Conservation (phyloP, 305 asterid species). For the Fraxinus platypoda region DNA sequence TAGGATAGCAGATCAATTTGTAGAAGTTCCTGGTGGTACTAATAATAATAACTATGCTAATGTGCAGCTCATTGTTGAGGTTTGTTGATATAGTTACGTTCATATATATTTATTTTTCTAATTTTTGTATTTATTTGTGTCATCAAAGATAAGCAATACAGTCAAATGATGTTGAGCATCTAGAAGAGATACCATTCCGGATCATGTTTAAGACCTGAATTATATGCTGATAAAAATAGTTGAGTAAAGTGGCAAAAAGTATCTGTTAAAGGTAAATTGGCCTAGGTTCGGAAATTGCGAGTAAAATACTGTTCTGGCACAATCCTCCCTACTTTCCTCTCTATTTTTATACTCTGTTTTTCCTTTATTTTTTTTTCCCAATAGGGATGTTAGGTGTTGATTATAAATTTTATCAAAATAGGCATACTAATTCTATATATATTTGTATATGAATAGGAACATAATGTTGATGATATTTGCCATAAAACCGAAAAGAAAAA, state of each 20-base stretch:
- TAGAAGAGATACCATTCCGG: conserved; percentile 11
- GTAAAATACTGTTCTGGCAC: not conserved
- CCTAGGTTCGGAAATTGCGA: conserved; percentile 1
- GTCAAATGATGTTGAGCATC: not conserved
- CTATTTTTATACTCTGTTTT: not conserved
- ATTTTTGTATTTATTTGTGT: conserved; percentile 1
- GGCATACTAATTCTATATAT: not conserved
- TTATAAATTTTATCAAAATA: not conserved
- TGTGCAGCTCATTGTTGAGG: conserved; percentile 98
- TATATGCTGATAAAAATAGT: not conserved
- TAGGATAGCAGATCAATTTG: conserved; percentile 97
- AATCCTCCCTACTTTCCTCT: not conserved
- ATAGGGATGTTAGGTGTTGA: not conserved
- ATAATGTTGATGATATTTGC: conserved; percentile 2
- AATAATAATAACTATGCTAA: conserved; percentile 97
- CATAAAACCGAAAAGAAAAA: conserved; percentile 1
- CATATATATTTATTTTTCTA: conserved; percentile 8
- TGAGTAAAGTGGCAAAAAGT: conserved; percentile 9
- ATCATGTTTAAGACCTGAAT: conserved; percentile 1
- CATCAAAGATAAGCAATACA: conserved; percentile 2
- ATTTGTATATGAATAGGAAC: not conserved
- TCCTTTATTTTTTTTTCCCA: not conserved
- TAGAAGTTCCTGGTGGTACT: conserved; percentile 99
- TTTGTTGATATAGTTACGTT: conserved; percentile 26
- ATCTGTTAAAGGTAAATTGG: conserved; percentile 6